Conservation (phyloP, 2,329 filamentous ascomycete genomes). For the Curvularia sp. region DNA sequence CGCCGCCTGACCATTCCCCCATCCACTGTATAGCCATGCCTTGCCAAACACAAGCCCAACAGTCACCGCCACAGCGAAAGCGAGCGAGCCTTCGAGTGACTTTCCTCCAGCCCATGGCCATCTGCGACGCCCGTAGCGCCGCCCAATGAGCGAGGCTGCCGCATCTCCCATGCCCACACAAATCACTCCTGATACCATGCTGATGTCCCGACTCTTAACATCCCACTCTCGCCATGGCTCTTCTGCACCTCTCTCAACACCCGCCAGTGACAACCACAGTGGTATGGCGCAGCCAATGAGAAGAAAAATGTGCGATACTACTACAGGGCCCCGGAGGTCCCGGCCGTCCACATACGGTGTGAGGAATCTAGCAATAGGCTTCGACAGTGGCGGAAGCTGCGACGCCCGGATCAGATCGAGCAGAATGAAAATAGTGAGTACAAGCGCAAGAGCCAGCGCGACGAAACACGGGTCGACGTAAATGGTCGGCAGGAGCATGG, state of each 20-base stretch:
- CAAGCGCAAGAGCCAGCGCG: constrained; percentile 77
- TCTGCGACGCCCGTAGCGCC: constrained; percentile 84
- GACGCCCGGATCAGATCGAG: constrained; percentile 89
- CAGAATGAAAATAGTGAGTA: constrained; percentile 84
- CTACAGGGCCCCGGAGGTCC: constrained; percentile 90
- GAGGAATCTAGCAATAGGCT: constrained; percentile 83
- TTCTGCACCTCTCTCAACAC: constrained; percentile 64
- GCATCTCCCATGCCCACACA: constrained; percentile 97
- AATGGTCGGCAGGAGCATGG: constrained; percentile 87
- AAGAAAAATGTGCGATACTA: constrained; percentile 95
- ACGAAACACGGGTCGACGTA: constrained; percentile 87
- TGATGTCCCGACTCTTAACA: constrained; percentile 72
- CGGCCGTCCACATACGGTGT: constrained; percentile 94
- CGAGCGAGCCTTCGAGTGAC: constrained; percentile 83
- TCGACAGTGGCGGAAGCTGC: constrained; percentile 87
- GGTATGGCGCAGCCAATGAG: constrained; percentile 95
- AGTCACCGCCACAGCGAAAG: constrained; percentile 83
- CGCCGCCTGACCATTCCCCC: constrained; percentile 54
- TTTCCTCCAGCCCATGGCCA: constrained; percentile 98
- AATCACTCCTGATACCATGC: constrained; percentile 90
- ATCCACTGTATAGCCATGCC: constrained; percentile 79
- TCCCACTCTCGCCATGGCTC: constrained; percentile 76
- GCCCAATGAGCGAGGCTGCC: constrained; percentile 86
- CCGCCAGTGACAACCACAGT: constrained; percentile 84
- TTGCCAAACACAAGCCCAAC: constrained; percentile 74